Percentiles rank a stretch among this genome's conserved stretches.
These are phyloP conservation scores for Penicillium nucicola DNA, from an alignment of 495 filamentous ascomycete genomes.

Conservation along the genomic window DNA sequence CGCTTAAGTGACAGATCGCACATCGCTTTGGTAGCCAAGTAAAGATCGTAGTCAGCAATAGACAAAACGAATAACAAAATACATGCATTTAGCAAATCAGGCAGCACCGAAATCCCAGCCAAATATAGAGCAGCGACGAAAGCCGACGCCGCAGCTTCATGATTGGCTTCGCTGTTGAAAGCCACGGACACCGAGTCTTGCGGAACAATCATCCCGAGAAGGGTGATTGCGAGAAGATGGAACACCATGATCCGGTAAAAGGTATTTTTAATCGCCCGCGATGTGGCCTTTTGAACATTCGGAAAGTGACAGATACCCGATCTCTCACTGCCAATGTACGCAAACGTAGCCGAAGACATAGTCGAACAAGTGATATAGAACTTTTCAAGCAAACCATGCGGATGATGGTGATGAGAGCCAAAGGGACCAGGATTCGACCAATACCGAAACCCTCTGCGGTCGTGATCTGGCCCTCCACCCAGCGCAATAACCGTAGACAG, in stretches of 20 bases:
- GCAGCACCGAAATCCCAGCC: conserved; percentile 48
- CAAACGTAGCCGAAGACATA: conserved; percentile 72
- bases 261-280: conserved; percentile 67
- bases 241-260: conserved; percentile 83
- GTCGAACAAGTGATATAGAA: conserved; percentile 72
- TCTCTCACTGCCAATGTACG: conserved; percentile 80
- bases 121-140: conserved; percentile 58
- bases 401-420: conserved; percentile 8
- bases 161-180: conserved; percentile 18
- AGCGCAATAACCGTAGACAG: conserved; percentile 60
- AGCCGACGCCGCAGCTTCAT: conserved; percentile 47
- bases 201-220: conserved; percentile 53
- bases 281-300: conserved; percentile 68
- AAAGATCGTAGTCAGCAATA: conserved; percentile 63
- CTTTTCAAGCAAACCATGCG: conserved; percentile 21
- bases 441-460: conserved; percentile 67
- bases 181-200: conserved; percentile 47
- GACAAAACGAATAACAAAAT: conserved; percentile 75
- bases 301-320: conserved; percentile 68
- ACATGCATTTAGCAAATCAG: conserved; percentile 56
- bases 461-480: conserved; percentile 68
- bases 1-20: conserved; percentile 69
- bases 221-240: conserved; percentile 55
- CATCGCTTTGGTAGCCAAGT: conserved; percentile 66
- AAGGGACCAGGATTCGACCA: conserved; percentile 52